Evolutionary conservation across 176 grass and related monocot species (phyloP), one percentile per base, ranked within the genome.

Genomic region (Oryza punctata): DNA sequence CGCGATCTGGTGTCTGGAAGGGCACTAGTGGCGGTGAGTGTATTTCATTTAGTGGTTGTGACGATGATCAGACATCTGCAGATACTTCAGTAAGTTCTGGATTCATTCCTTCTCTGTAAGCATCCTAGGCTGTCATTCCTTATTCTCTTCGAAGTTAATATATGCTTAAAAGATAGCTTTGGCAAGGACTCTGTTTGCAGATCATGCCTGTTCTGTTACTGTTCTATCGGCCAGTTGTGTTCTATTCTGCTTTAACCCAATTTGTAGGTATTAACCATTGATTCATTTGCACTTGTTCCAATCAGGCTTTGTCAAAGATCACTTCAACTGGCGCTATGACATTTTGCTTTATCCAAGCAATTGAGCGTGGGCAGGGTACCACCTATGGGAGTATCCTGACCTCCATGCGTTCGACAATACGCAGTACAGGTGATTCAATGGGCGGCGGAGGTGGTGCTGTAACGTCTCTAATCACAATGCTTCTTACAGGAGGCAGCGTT

Each of bases 251-350:
- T 74, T 74, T 47, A 19, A 63, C 21, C 18, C 49, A 57, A 57
- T 57, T 57, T 57, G n/a, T 57, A 57, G 52, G 21, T 65, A 38
- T 28, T 82, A 40, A 24, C 18, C 75, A 70, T 77, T 47, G n/a
- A 69, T 78, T 79, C 46, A 69, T 19, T 75, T 87, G 74, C 21
- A 83, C 41, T 63, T 83, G 13, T 43, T 73, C 45, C 37, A 37
- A 78, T 73, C 85, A 98, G 96, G 96, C 96, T 81, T 88, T 98
- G 65, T 98, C 96, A 37, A 95, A 67, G 85, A 80, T 94, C 64
- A 96, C 96, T 84, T 99, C 96, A 13, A 99, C 96, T 40, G 96
- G 96, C 32, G 96, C 96, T 6, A 99, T 99, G 96, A 99, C 93
- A 61, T 99, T 90, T 65, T 92, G 96, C 74, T 99, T 99, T 83